A percentile compares a stretch with the other conserved stretches of the same genome.
Evolutionary conservation across 192 early-diverging fungal genomes (phyloP).

Genomic region (Spizellomyces punctatus): DNA sequence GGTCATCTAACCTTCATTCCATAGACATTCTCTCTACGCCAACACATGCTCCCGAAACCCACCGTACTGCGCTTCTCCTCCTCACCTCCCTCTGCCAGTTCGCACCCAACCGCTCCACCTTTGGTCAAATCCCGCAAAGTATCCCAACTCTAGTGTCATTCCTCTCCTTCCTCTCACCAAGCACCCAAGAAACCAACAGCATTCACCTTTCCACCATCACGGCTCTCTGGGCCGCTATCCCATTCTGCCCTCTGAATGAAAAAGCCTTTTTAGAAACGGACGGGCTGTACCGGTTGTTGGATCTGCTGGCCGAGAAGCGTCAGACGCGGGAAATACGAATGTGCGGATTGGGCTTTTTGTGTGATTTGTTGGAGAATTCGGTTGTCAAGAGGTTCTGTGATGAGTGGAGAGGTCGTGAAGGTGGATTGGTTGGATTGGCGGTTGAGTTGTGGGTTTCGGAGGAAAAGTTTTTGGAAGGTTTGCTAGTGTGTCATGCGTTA

Average conservation of each 20-base stretch:
- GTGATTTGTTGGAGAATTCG: constrained; percentile 19
- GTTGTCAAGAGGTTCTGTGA: not conserved
- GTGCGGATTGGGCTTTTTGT: constrained; percentile 24
- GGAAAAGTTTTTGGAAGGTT: constrained; percentile 42
- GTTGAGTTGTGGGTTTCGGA: constrained; percentile 47
- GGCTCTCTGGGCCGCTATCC: constrained; percentile 17
- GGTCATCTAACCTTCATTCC: constrained; percentile 1
- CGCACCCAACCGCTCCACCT: constrained; percentile 6
- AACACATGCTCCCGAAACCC: constrained; percentile 33
- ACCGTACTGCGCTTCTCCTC: constrained; percentile 38
- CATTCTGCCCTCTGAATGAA: constrained; percentile 39
- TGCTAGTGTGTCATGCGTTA: not conserved
- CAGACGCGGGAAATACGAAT: not conserved
- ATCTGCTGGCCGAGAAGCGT: not conserved
- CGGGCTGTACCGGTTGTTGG: constrained; percentile 8
- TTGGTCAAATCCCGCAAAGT: constrained; percentile 16
- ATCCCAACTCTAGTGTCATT: constrained; percentile 40
- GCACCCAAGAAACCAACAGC: not conserved
- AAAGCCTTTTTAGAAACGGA: constrained; percentile 37
- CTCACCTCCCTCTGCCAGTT: constrained; percentile 42
- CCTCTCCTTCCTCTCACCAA: not conserved
- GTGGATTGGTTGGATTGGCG: constrained; percentile 34
- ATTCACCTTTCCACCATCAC: constrained; percentile 36
- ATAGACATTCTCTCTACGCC: constrained; percentile 32
- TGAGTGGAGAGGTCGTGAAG: constrained; percentile 32